A percentile compares a stretch with the other conserved stretches of the same genome.
Evolutionary conservation across 768 basidiomycete genomes (phyloP).

Genomic region (Pulveroboletus sp.): DNA sequence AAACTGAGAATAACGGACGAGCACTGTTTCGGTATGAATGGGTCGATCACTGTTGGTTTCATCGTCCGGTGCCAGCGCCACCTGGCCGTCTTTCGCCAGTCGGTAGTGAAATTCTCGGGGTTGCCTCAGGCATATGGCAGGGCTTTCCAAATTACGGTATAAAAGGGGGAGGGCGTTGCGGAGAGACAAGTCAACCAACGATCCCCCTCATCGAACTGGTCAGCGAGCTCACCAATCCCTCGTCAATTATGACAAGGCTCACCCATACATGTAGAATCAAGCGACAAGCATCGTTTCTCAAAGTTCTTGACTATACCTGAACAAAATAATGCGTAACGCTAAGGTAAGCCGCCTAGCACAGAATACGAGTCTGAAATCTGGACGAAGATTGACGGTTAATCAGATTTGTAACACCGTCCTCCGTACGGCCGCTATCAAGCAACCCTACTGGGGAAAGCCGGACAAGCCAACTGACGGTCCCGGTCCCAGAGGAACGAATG

Average conservation of each 20-base stretch:
- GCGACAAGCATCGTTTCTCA: not conserved
- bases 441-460: slow-evolving; percentile 10
- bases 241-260: not conserved
- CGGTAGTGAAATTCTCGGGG: not conserved
- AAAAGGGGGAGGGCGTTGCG: slow-evolving; percentile 2
- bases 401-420: slow-evolving; percentile 4
- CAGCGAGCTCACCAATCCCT: slow-evolving; percentile 2
- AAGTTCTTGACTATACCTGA: not conserved
- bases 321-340: slow-evolving; percentile 6
- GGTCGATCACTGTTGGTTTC: not conserved
- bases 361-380: not conserved
- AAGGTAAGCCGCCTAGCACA: slow-evolving; percentile 3
- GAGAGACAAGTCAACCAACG: not conserved
- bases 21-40: not conserved
- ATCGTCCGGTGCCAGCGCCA: not conserved
- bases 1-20: not conserved
- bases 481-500: not conserved
- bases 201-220: slow-evolving; percentile 6
- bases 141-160: slow-evolving; percentile 6
- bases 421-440: slow-evolving; percentile 6
- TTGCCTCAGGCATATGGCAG: not conserved
- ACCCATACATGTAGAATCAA: slow-evolving; percentile 6
- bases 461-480: fast-evolving
- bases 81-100: not conserved
- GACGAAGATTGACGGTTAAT: not conserved